A percentile compares a stretch with the other conserved stretches of the same genome.
Evolutionary conservation across 805 yeast genomes (phyloP).

Genomic region (Metschnikowia amazonensis): DNA sequence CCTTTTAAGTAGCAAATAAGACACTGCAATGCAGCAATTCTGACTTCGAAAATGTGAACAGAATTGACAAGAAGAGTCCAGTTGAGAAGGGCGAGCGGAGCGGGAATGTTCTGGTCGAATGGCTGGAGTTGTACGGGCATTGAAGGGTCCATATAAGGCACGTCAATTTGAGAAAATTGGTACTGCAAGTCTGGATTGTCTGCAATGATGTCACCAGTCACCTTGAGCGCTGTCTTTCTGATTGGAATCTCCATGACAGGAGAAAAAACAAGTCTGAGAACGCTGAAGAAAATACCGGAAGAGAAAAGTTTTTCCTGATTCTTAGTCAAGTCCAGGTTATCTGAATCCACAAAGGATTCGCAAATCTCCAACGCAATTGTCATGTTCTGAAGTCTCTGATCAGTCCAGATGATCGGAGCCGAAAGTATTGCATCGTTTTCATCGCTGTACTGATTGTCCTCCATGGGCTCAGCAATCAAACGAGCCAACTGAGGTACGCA

Average conservation of each 20-base stretch:
- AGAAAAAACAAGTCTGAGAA: constrained; percentile 68
- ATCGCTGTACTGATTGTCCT: constrained; percentile 28
- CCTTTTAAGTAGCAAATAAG: constrained; percentile 65
- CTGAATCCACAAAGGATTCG: constrained; percentile 65
- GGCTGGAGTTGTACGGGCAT: constrained; percentile 42
- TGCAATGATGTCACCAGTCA: constrained; percentile 73
- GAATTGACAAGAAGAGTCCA: constrained; percentile 83
- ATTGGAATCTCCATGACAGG: constrained; percentile 59
- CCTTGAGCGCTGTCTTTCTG: constrained; percentile 63
- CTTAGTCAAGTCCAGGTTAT: constrained; percentile 55
- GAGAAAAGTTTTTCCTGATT: constrained; percentile 62
- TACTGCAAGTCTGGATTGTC: constrained; percentile 65
- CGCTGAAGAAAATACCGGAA: constrained; percentile 61
- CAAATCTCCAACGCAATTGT: constrained; percentile 68
- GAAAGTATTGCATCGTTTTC: constrained; percentile 18
- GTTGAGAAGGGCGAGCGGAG: constrained; percentile 65
- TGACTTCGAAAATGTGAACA: constrained; percentile 76
- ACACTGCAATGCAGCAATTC: constrained; percentile 67
- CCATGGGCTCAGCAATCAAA: constrained; percentile 60
- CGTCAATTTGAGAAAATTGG: constrained; percentile 77
- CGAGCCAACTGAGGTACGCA: constrained; percentile 63
- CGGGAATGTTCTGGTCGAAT: constrained; percentile 51
- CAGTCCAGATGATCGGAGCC: constrained; percentile 63
- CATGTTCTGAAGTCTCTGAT: constrained; percentile 67
- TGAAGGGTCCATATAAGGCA: constrained; percentile 84